A percentile compares a stretch with the other conserved stretches of the same genome.
These are phyloP conservation scores for Ophiosphaerella korrae DNA, from an alignment of 2,329 filamentous ascomycete genomes.

Conservation along the genomic window DNA sequence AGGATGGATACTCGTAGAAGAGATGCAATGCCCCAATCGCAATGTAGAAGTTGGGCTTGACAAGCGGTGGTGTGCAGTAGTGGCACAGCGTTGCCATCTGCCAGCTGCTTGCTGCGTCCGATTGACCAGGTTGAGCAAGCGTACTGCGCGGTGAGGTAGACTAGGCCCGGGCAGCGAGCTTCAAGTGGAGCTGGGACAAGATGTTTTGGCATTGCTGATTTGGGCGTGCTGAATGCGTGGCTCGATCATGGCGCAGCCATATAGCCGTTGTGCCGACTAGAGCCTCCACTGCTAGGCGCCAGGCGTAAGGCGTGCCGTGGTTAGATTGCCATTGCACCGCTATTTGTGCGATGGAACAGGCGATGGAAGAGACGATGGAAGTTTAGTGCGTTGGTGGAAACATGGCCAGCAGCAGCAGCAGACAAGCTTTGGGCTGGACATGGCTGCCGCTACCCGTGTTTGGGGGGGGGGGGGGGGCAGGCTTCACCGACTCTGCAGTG, in stretches of 20 bases:
- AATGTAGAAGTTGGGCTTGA: too few species aligned
- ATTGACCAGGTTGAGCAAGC: background rate
- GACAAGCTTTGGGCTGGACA: slow-evolving; percentile 33
- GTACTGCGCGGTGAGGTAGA: background rate
- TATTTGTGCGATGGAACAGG: slow-evolving; percentile 1
- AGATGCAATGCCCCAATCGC: too few species aligned
- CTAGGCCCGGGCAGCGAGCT: background rate
- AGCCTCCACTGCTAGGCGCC: slow-evolving; percentile 22
- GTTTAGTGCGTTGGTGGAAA: background rate
- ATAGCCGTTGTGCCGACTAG: slow-evolving; percentile 8
- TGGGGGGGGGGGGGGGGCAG: too few species aligned
- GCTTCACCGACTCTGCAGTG: slow-evolving; percentile 29
- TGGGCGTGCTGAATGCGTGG: slow-evolving; percentile 1
- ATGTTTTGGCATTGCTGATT: background rate
- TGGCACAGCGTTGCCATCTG: too few species aligned
- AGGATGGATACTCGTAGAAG: background rate
- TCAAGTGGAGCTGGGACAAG: too few species aligned
- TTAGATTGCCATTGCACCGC: slow-evolving; percentile 7
- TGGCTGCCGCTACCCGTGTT: slow-evolving; percentile 15
- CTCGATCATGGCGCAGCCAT: slow-evolving; percentile 26
- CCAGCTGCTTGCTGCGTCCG: too few species aligned
- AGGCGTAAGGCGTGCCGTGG: slow-evolving; percentile 24
- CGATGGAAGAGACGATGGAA: too few species aligned
- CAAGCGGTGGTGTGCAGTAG: too few species aligned
- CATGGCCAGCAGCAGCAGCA: background rate